Conservation (phyloP, 345 rosid species). For the Gossypium herbaceum region DNA sequence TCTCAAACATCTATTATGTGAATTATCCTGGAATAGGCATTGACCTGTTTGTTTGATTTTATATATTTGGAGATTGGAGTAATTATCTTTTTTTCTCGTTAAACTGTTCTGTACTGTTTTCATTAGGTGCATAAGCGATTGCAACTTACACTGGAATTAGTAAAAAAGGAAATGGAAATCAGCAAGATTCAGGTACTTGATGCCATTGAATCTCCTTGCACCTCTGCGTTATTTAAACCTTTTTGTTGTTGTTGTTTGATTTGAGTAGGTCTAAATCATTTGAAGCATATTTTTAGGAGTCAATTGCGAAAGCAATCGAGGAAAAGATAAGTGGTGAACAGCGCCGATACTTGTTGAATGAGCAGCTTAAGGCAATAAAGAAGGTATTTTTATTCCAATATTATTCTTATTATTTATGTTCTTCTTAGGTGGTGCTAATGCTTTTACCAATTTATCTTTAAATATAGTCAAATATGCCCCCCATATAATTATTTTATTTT, state of each 20-base stretch:
- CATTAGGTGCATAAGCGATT: slow-evolving; percentile 82
- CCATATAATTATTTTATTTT: slow-evolving; percentile 1
- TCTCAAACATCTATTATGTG: not conserved
- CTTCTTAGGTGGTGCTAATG: not conserved
- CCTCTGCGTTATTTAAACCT: not conserved
- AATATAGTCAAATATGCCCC: not conserved
- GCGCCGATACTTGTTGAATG: slow-evolving; percentile 92
- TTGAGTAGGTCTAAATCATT: not conserved
- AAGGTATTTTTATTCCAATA: slow-evolving; percentile 49
- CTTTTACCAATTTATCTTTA: not conserved
- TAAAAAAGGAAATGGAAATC: slow-evolving; percentile 97
- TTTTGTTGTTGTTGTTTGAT: slow-evolving; percentile 14
- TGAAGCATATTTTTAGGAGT: slow-evolving; percentile 47
- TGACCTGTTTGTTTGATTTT: not conserved
- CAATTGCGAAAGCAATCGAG: slow-evolving; percentile 97
- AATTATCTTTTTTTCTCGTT: not conserved
- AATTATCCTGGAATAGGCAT: not conserved
- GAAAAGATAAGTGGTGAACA: slow-evolving; percentile 99
- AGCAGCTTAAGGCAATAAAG: slow-evolving; percentile 98
- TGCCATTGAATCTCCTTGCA: not conserved
- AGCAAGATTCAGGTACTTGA: slow-evolving; percentile 85
- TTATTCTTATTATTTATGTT: not conserved
- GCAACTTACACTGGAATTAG: slow-evolving; percentile 73
- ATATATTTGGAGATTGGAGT: not conserved
- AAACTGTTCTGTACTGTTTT: slow-evolving; percentile 5